Conservation (phyloP, 164 flowering plant genomes). For the grape (Vitis vinifera) region ASM3070453v1 NC_081811.1:10233001-10233500, state of each 20-base stretch:
- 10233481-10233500: slow-evolving; percentile 55
- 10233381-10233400: slow-evolving; percentile 66
- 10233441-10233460: slow-evolving; percentile 28
- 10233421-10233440: slow-evolving; percentile 63
- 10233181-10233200: slow-evolving; percentile 40
- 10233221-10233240: slow-evolving; percentile 31
- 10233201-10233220: slow-evolving; percentile 63
- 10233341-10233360: slow-evolving; percentile 62
- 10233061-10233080: slow-evolving; percentile 48
- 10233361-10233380: slow-evolving; percentile 63
- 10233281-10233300: slow-evolving; percentile 64
- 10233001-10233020: slow-evolving; percentile 56
- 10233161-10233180: slow-evolving; percentile 57
- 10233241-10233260: slow-evolving; percentile 59
- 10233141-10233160: slow-evolving; percentile 57
- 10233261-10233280: slow-evolving; percentile 54
- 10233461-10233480: slow-evolving; percentile 59
- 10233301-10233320: slow-evolving; percentile 43
- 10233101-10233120: slow-evolving; percentile 50
- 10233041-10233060: slow-evolving; percentile 53
- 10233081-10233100: slow-evolving; percentile 44
- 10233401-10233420: slow-evolving; percentile 50
- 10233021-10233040: slow-evolving; percentile 45
- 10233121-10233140: slow-evolving; percentile 54
- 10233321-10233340: slow-evolving; percentile 57